Percentiles rank a stretch among this genome's conserved stretches.
Conservation (phyloP, 805 yeast genomes). For the Metschnikowia bowlesiae region DNA sequence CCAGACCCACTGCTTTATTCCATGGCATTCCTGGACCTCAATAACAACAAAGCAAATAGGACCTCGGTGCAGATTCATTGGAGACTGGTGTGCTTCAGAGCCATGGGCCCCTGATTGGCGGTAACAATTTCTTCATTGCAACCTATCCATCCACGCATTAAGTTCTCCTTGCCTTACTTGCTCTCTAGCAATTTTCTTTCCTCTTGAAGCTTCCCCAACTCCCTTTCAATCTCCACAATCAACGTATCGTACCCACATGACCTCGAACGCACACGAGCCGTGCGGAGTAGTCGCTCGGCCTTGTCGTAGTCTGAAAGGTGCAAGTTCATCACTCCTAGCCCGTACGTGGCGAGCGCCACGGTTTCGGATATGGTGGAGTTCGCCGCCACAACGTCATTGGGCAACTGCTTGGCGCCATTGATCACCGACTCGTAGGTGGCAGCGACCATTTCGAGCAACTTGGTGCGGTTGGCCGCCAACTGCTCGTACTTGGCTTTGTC, state of each 20-base stretch:
- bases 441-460: conserved; percentile 27
- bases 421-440: conserved; percentile 36
- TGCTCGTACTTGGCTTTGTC: conserved; percentile 25
- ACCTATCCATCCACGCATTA: too few relatives aligned
- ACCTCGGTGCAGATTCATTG: too few relatives aligned
- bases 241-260: conserved; percentile 63
- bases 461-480: conserved; percentile 17
- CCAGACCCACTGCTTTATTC: too few relatives aligned
- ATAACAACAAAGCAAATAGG: too few relatives aligned
- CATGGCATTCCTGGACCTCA: too few relatives aligned
- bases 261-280: conserved; percentile 66
- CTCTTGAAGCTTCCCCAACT: conserved; percentile 50
- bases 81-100: too few relatives aligned
- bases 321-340: conserved; percentile 75
- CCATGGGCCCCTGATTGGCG: too few relatives aligned
- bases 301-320: conserved; percentile 51
- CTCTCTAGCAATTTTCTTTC: conserved; percentile 23
- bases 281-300: conserved; percentile 60
- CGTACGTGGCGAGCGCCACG: conserved; percentile 77
- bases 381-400: conserved; percentile 20
- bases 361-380: conserved; percentile 48
- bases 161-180: not conserved
- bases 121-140: too few relatives aligned
- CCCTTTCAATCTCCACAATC: conserved; percentile 60
- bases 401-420: conserved; percentile 28